Base-by-base conservation (phyloP, 2,329 filamentous ascomycete species). In the Alternaria ventricosa region DNA sequence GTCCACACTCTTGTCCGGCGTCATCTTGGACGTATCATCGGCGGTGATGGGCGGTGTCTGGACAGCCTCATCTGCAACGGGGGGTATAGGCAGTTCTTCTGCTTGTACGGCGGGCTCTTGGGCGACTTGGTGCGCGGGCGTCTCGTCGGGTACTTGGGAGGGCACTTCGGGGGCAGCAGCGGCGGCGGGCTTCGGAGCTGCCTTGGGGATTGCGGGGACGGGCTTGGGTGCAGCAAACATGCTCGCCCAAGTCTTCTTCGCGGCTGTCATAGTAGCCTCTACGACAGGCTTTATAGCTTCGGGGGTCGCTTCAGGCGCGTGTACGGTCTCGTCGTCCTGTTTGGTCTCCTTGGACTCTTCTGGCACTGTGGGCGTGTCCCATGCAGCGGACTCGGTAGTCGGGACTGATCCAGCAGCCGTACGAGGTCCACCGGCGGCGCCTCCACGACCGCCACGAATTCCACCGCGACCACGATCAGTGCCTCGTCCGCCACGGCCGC, bases 351-450 rank as follows among this genome's bases (percentile, higher is more conserved):
- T 50, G 44, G 56, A 27, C 51, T 65, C 73, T 22, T 71, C 66
- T 28, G 74, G 55, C 27, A 67, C 61, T 33, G 73, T 73, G 50
- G 84, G 79, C 64, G 85, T 80, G 61, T 83, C 87, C 88, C 88
- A 92, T 64, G 87, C 88, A 64, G 82, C 78, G 13, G 90, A 90
- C 75, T 94, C 91, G 67, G 88, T 87, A 65, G 91, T 92, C 46
- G 91, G 90, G 63, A 92, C 84, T 61, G 90, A 91, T 87, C 83
- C 87, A 57, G 73, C 66, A 63, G 71, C 69, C 61, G 79, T 73
- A 71, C 86, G 87, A 66, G 87, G 81, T 70, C 89, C 89, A 78
- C 91, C 92, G 67, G 88, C 87, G 60, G 87, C 81, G 71, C 89
- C 85, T 75, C 89, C 89, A 75, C 90, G 89, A 70, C 82, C 82